Conservation (phyloP, 306 rosid genomes). For the Cucumis sativus region Cucumber_9930_V3 NC_026655.2:25670501-25671000, state of each 20-base stretch:
- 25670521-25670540: no score
- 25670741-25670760: not conserved
- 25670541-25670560: no score
- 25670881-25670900: not conserved
- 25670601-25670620: no score
- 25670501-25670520: no score
- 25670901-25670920: not conserved
- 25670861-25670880: not conserved
- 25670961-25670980: not conserved
- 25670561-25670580: no score
- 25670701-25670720: no score
- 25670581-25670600: no score
- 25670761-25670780: not conserved
- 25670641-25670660: no score
- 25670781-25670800: not conserved
- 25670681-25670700: no score
- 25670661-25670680: no score
- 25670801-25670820: not conserved
- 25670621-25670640: no score
- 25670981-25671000: conserved; percentile 3
- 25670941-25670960: not conserved
- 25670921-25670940: not conserved
- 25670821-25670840: not conserved
- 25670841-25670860: not conserved
- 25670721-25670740: not conserved